These are phyloP conservation scores for Beauveria sp. DNA, from an alignment of 2,329 filamentous ascomycete species.

Conservation along the genomic window DNA sequence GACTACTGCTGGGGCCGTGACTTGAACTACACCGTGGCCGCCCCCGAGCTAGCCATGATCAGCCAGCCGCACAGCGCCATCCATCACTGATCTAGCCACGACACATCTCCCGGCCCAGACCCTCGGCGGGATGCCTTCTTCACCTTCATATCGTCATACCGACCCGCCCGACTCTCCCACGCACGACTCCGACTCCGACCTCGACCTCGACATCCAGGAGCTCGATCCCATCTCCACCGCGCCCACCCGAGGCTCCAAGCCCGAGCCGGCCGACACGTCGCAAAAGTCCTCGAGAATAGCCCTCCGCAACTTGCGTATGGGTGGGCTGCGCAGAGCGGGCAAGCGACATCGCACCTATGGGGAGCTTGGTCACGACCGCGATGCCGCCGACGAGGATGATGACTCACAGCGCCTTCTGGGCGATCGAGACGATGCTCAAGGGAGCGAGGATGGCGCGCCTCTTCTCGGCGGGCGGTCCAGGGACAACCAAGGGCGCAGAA, in stretches of 20 bases:
- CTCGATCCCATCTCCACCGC: constrained; percentile 56
- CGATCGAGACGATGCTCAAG: constrained; percentile 50
- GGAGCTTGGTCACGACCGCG: constrained; percentile 49
- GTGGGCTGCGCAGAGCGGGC: constrained; percentile 49
- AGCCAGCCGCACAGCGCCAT: constrained; percentile 19
- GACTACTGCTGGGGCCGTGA: constrained; percentile 8
- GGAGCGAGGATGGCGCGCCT: constrained; percentile 64
- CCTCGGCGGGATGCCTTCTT: constrained; percentile 47
- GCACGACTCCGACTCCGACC: constrained; percentile 65
- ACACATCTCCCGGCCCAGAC: constrained; percentile 1
- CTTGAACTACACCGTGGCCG: constrained; percentile 8
- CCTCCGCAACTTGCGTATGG: constrained; percentile 62
- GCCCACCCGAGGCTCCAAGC: constrained; percentile 24
- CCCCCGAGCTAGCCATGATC: constrained; percentile 11
- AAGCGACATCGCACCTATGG: constrained; percentile 51
- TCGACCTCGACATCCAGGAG: constrained; percentile 71
- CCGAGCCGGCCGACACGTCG: constrained; percentile 25
- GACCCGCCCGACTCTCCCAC: constrained; percentile 57
- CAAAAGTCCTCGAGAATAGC: constrained; percentile 56
- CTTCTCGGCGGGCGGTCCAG: constrained; percentile 45
- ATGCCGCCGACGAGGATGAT: constrained; percentile 60
- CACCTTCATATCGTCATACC: constrained; percentile 43
- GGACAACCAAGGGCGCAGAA: constrained; percentile 14
- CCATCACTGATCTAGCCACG: constrained; percentile 9
- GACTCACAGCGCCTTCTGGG: constrained; percentile 62